Evolutionary conservation across 306 rosid species (phyloP).

Genomic region (Casuarina cunninghamiana): DNA sequence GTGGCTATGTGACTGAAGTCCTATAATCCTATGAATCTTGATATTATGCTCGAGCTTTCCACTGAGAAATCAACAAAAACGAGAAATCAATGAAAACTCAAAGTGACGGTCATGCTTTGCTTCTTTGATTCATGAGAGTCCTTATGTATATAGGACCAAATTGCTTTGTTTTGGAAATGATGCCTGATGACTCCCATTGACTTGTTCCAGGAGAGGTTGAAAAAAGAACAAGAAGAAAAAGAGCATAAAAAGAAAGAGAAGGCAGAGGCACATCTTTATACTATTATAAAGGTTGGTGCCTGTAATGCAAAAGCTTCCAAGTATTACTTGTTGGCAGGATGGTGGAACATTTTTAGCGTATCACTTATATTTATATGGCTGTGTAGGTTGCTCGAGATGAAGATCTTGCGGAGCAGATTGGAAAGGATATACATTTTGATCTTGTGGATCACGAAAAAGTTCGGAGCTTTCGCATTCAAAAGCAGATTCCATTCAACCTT

Average conservation of each 20-base stretch:
- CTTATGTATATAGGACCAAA: not conserved
- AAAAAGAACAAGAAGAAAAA: slow-evolving; percentile 90
- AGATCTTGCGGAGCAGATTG: slow-evolving; percentile 73
- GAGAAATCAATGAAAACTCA: not conserved
- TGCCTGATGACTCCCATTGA: not conserved
- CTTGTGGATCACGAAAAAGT: slow-evolving; percentile 96
- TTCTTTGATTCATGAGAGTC: not conserved
- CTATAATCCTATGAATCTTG: not conserved
- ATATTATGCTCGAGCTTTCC: not conserved
- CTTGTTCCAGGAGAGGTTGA: slow-evolving; percentile 71
- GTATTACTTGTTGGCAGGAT: not conserved
- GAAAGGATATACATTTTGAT: slow-evolving; percentile 87
- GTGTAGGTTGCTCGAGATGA: slow-evolving; percentile 81
- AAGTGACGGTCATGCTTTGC: not conserved
- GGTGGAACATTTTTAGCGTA: not conserved
- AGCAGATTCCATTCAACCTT: slow-evolving; percentile 60
- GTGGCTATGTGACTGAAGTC: not conserved
- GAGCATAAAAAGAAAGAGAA: slow-evolving; percentile 86
- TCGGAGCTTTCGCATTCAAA: slow-evolving; percentile 78
- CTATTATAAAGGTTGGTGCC: slow-evolving; percentile 70
- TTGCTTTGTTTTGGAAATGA: not conserved
- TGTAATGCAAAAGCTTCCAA: slow-evolving; percentile 14
- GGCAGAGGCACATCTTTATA: slow-evolving; percentile 86
- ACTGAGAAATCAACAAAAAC: not conserved
- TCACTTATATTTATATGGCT: slow-evolving; percentile 19